Evolutionary conservation across 148 eudicot genomes (phyloP).

Genomic region (Rhododendron griersonianum): DNA sequence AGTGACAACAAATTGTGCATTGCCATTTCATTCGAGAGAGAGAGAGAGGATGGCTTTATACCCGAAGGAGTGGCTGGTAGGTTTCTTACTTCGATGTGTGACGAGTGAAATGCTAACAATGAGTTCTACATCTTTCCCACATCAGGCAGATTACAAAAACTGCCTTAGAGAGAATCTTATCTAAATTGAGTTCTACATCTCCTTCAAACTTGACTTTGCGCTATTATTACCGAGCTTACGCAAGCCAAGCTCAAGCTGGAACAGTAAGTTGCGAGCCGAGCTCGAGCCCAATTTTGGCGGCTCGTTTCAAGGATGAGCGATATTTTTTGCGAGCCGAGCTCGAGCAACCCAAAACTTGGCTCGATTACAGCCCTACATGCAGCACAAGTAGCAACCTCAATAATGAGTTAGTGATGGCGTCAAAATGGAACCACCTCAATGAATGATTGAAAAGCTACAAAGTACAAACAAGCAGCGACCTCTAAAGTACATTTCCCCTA

Average conservation of each 20-base stretch:
- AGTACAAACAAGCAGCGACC: neutral
- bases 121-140: neutral
- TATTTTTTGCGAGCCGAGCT: neutral
- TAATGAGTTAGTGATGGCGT: neutral
- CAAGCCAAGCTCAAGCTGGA: neutral
- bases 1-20: neutral
- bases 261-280: too few relatives aligned
- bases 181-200: neutral
- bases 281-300: neutral
- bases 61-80: neutral
- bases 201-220: neutral
- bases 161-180: neutral
- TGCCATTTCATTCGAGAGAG: too few relatives aligned
- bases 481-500: neutral
- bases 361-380: neutral
- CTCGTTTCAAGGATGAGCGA: neutral
- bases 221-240: neutral
- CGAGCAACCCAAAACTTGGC: neutral
- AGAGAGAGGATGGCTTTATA: neutral
- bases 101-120: neutral
- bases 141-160: too few relatives aligned
- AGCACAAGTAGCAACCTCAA: neutral
- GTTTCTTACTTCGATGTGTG: neutral
- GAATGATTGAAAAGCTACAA: neutral
- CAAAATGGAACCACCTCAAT: neutral